Evolutionary conservation across 768 basidiomycete species (phyloP), one percentile per base, ranked within the genome.

Genomic region (Amanita rimosa): DNA sequence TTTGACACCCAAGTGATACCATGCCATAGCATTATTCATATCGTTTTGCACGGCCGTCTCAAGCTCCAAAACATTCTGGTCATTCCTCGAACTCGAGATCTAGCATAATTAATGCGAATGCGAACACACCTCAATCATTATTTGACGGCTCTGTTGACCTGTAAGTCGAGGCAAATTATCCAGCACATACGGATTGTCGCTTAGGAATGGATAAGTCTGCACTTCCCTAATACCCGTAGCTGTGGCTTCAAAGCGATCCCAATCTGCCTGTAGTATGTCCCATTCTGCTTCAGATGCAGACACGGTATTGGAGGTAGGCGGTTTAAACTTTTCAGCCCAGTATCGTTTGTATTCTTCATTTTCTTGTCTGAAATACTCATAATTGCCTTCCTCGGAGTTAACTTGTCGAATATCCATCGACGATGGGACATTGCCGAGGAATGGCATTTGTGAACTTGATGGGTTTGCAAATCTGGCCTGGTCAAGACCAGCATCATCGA

Each of bases 1-100:
- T 64, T 89, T 93, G 43, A 99, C 83, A 21, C 96, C 96, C 44
- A 98, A 81, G 55, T 85, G 78, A 60, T 78, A 94, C 96, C 96
- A 99, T 7, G 83, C 84, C 31, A 65, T 55, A 3, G 86, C 80
- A 56, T 86, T 76, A 7, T 62, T 67, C 52, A 83, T 80, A 57
- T 92, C 76, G 35, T 74, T 76, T 59, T 95, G 89, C 11, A 95
- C 92, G 21, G 74, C 75, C 6, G 95, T 95, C 67, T 99, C 95
- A 10, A 91, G 71, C 61, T 92, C 85, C 26, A 97, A 70, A 7
- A 97, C 80, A 55, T 75, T 85, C 92, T 97, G 14, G 46, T 5
- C 42, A 43, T 41, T 47, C 35, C 48, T 43, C 54, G 45, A 56
- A 49, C 6, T 49, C 24, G 51, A 49, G 57, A 41, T 52, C 44